Conservation (phyloP, 257 asterid species). For the Jacaranda copaia region DNA sequence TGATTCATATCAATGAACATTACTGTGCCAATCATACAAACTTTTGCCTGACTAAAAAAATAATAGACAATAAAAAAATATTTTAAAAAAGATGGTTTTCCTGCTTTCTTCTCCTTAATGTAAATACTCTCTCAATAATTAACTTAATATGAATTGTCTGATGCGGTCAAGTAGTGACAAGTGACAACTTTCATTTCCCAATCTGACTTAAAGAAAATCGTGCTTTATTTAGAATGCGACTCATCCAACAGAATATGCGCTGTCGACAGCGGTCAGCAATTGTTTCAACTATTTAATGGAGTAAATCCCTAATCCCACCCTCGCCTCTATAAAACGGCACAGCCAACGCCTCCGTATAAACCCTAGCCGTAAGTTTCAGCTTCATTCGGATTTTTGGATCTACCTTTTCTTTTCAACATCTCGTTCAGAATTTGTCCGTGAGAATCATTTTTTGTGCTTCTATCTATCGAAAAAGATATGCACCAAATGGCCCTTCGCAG, state of each 20-base stretch:
- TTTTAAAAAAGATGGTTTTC: no score
- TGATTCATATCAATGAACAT: no score
- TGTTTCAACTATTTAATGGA: not conserved
- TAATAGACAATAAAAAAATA: no score
- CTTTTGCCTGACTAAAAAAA: no score
- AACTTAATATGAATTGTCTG: no score
- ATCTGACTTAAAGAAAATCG: not conserved
- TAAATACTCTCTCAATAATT: no score
- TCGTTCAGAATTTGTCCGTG: not conserved
- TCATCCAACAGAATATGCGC: not conserved
- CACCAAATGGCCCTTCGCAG: constrained; percentile 81
- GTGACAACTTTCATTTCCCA: no score
- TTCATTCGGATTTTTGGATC: not conserved
- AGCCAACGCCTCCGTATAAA: no score
- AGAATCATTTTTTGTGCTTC: not conserved
- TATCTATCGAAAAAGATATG: constrained; percentile 2
- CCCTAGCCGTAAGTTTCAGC: constrained; percentile 40
- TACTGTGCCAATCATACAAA: no score
- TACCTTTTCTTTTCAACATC: no score
- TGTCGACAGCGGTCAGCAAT: not conserved
- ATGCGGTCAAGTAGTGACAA: no score
- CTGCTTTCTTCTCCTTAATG: no score
- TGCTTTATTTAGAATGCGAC: not conserved
- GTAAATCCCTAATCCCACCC: not conserved
- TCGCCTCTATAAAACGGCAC: constrained; percentile 27